A percentile compares a stretch with the other conserved stretches of the same genome.
phyloP scores from a whole-genome alignment of 306 rosid species.

The Sphenostylis stenocarpa region DNA sequence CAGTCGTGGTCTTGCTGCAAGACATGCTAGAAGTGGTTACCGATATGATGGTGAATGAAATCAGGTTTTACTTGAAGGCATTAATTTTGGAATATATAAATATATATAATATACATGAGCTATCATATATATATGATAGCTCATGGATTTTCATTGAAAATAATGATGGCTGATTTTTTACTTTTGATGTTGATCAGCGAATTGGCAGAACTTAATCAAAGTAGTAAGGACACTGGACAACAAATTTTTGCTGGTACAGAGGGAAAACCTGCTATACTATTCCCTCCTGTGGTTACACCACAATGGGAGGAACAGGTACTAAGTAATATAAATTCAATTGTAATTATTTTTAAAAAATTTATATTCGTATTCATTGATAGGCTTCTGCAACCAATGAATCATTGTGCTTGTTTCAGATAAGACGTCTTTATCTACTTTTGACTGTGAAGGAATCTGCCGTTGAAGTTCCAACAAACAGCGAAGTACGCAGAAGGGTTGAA shows the following conservation, averaged over 20 bases:
- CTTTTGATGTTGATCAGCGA: slow-evolving; percentile 55
- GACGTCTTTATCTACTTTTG: slow-evolving; percentile 82
- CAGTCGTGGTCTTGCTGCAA: slow-evolving; percentile 79
- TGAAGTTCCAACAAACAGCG: slow-evolving; percentile 87
- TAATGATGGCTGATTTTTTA: slow-evolving; percentile 21
- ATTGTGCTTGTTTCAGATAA: slow-evolving; percentile 58
- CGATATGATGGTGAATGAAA: slow-evolving; percentile 93
- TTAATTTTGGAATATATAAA: slow-evolving; percentile 27
- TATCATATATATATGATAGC: background rate
- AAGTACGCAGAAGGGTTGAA: slow-evolving; percentile 92
- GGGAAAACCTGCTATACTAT: slow-evolving; percentile 70
- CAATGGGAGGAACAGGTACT: slow-evolving; percentile 93
- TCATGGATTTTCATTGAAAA: background rate
- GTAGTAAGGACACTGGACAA: slow-evolving; percentile 75
- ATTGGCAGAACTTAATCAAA: slow-evolving; percentile 75
- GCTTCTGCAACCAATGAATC: slow-evolving; percentile 16
- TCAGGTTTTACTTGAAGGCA: slow-evolving; percentile 49
- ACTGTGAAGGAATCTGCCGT: slow-evolving; percentile 86
- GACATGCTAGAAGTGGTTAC: slow-evolving; percentile 98
- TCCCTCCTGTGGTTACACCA: slow-evolving; percentile 81
- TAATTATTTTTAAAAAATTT: background rate
- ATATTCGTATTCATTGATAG: slow-evolving; percentile 15
- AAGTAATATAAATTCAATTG: background rate
- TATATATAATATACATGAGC: background rate
- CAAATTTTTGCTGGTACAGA: slow-evolving; percentile 92